These are phyloP conservation scores for Boletus rufocinnamomeus DNA, from an alignment of 768 basidiomycete genomes.

Conservation along the genomic window DNA sequence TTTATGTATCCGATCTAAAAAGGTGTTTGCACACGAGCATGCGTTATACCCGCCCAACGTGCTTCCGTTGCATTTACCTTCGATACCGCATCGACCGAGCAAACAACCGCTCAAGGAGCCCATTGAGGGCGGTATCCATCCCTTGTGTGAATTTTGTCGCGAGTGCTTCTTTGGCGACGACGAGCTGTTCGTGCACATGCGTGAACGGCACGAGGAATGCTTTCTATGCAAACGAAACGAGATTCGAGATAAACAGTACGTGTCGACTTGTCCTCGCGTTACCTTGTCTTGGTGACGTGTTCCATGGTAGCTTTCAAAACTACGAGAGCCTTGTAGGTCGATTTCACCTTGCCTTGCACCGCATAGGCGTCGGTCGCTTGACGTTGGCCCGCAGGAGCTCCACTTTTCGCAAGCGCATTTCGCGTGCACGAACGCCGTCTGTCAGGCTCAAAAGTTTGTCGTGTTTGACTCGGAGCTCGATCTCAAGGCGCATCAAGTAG, in stretches of 20 bases:
- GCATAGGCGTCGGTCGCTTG: background rate
- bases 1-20: constrained; percentile 85
- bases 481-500: constrained; percentile 88
- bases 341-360: background rate
- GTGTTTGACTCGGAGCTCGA: constrained; percentile 89
- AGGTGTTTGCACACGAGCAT: constrained; percentile 96
- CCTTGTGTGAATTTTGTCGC: constrained; percentile 86
- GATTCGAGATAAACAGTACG: constrained; percentile 83
- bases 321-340: constrained; percentile 72
- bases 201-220: constrained; percentile 93
- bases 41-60: constrained; percentile 70
- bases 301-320: constrained; percentile 62
- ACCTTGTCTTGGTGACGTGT: background rate
- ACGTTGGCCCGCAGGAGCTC: constrained; percentile 50
- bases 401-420: constrained; percentile 78
- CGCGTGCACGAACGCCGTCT: constrained; percentile 72
- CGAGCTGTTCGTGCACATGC: constrained; percentile 91
- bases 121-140: constrained; percentile 73
- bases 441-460: constrained; percentile 88
- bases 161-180: constrained; percentile 94
- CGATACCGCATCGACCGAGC: constrained; percentile 48
- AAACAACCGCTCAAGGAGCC: constrained; percentile 51
- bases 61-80: constrained; percentile 76
- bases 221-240: constrained; percentile 89
- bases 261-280: constrained; percentile 19